phyloP scores from a whole-genome alignment of 2,329 filamentous ascomycete species.

The Capronia epimyces region DNA sequence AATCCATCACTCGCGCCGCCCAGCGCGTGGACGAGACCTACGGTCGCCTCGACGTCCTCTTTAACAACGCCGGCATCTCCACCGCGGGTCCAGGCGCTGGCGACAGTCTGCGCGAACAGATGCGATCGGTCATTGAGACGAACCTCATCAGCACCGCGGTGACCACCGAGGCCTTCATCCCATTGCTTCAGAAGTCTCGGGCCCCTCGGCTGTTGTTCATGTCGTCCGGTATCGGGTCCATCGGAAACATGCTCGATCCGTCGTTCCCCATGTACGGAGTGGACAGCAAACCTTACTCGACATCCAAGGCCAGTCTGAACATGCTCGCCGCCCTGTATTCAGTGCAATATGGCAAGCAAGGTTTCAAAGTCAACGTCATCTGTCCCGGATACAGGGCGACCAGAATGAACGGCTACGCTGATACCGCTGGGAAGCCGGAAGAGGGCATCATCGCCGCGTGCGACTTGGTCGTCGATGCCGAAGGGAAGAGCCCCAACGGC shows the following conservation, averaged over 20 bases:
- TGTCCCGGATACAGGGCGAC: conserved; percentile 10
- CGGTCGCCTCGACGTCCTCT: conserved; percentile 18
- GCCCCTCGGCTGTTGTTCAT: conserved; percentile 10
- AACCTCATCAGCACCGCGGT: conserved; percentile 4
- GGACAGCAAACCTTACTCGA: conserved; percentile 6
- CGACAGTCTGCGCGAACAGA: background rate
- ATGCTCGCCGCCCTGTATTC: conserved; percentile 8
- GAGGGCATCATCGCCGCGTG: conserved; percentile 2
- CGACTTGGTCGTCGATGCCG: conserved; percentile 3
- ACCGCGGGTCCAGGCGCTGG: no score
- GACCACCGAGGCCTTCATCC: conserved; percentile 13
- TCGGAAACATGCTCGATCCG: conserved; percentile 1
- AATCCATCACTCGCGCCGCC: conserved; percentile 9
- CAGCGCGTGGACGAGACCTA: conserved; percentile 9
- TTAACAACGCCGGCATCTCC: conserved; percentile 19
- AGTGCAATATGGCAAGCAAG: conserved; percentile 9
- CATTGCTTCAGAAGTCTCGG: conserved; percentile 11
- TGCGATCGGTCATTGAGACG: conserved; percentile 20
- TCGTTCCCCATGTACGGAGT: conserved; percentile 1
- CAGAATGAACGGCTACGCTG: conserved; percentile 3
- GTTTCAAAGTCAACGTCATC: conserved; percentile 13
- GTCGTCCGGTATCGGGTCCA: conserved; percentile 9
- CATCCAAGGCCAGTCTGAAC: conserved; percentile 13
- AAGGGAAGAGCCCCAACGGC: background rate
- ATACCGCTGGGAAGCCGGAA: background rate